Evolutionary conservation across 2,329 filamentous ascomycete genomes (phyloP).

Genomic region (Apiospora aurea): DNA sequence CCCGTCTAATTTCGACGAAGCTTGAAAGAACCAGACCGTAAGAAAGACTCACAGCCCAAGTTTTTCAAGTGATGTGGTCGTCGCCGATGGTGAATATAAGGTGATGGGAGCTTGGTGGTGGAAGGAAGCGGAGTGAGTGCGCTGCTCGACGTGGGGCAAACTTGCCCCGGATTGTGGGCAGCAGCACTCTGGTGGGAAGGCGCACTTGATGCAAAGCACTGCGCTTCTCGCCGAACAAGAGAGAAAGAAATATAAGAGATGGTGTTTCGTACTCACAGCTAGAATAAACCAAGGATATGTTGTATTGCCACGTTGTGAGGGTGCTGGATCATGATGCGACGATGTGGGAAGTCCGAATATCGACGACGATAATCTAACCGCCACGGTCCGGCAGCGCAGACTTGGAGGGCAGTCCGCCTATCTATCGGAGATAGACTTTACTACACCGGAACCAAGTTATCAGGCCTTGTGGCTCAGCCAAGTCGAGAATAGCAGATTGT

Average conservation of each 20-base stretch:
- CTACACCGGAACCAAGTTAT: neutral
- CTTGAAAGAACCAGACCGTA: neutral
- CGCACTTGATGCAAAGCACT: slow-evolving; percentile 11
- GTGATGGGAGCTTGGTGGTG: slow-evolving; percentile 10
- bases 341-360: neutral
- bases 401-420: neutral
- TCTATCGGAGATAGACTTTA: neutral
- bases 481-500: neutral
- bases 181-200: neutral
- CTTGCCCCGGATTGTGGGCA: neutral
- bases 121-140: slow-evolving; percentile 1
- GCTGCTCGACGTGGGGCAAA: slow-evolving; percentile 14
- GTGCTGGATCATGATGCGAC: slow-evolving; percentile 30
- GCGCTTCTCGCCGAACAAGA: neutral
- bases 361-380: neutral
- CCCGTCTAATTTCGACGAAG: neutral
- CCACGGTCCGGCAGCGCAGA: neutral
- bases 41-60: neutral
- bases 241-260: slow-evolving; percentile 8
- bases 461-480: neutral
- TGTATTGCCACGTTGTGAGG: slow-evolving; percentile 34
- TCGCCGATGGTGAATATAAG: neutral
- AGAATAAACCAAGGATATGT: slow-evolving; percentile 46
- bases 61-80: neutral
- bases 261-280: slow-evolving; percentile 46